phyloP scores from a whole-genome alignment of 129 eudicot genomes.

The Escallonia herrerae region DNA sequence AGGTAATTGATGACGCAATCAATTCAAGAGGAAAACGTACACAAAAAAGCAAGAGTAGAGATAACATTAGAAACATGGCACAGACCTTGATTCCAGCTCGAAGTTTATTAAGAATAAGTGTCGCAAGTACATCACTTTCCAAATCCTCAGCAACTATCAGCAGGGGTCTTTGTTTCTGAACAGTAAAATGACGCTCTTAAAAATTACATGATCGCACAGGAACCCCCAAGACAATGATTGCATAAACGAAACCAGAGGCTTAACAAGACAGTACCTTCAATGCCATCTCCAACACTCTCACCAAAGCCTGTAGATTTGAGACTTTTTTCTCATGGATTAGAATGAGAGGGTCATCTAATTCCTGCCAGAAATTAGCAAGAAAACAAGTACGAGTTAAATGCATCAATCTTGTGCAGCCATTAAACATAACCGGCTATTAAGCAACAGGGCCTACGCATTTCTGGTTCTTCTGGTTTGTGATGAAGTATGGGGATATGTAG shows the following conservation, averaged over 20 bases:
- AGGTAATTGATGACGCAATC: not conserved
- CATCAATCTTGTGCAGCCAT: too few species aligned
- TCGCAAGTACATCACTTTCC: slow-evolving; percentile 88
- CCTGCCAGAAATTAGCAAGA: slow-evolving; percentile 32
- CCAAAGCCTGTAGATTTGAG: slow-evolving; percentile 59
- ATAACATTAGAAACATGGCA: not conserved
- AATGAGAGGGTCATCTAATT: slow-evolving; percentile 79
- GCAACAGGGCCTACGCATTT: slow-evolving; percentile 56
- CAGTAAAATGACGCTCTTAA: not conserved
- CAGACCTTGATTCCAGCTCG: slow-evolving; percentile 80
- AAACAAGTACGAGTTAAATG: too few species aligned
- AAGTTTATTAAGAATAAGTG: slow-evolving; percentile 73
- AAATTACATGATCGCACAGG: not conserved
- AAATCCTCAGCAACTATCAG: slow-evolving; percentile 81
- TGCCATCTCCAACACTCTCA: slow-evolving; percentile 79
- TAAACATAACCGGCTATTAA: not conserved
- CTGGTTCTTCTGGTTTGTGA: slow-evolving; percentile 72
- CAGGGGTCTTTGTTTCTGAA: slow-evolving; percentile 76
- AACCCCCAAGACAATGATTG: not conserved
- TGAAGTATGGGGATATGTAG: slow-evolving; percentile 90
- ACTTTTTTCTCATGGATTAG: slow-evolving; percentile 86
- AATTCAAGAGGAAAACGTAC: too few species aligned
- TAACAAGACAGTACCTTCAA: slow-evolving; percentile 49
- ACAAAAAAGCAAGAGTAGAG: too few species aligned
- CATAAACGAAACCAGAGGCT: not conserved